These are phyloP conservation scores for Psilocybe cyanescens DNA, from an alignment of 768 basidiomycete species.

Conservation along the genomic window DNA sequence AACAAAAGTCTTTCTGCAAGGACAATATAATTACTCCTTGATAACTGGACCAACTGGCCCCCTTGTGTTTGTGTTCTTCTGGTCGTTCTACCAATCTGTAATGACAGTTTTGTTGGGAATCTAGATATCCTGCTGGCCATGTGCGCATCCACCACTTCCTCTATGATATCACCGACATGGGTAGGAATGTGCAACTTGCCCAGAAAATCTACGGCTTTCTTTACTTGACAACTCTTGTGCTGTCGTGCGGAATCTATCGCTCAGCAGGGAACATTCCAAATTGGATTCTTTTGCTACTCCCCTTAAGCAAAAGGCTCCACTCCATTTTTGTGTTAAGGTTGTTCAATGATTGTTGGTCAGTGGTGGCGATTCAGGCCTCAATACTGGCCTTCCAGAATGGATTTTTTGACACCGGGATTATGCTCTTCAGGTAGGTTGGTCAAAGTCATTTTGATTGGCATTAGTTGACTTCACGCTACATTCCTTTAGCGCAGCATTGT, in stretches of 20 bases:
- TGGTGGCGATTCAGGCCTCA: constrained; percentile 65
- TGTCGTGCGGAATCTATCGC: constrained; percentile 73
- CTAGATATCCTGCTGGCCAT: constrained; percentile 94
- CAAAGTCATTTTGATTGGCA: neutral
- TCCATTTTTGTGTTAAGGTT: constrained; percentile 90
- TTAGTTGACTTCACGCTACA: constrained; percentile 1
- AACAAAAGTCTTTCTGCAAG: constrained; percentile 73
- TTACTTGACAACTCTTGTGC: constrained; percentile 67
- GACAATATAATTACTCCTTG: constrained; percentile 80
- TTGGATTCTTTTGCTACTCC: constrained; percentile 72
- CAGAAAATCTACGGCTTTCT: constrained; percentile 81
- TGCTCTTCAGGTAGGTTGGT: constrained; percentile 71
- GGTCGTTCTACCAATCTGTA: neutral
- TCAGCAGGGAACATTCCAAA: constrained; percentile 67
- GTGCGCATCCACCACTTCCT: constrained; percentile 80
- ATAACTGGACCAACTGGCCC: constrained; percentile 93
- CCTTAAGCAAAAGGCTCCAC: constrained; percentile 91
- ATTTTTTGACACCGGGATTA: constrained; percentile 62
- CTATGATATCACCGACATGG: constrained; percentile 63
- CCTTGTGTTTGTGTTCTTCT: constrained; percentile 67
- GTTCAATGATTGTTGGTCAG: constrained; percentile 95
- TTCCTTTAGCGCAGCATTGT: constrained; percentile 68
- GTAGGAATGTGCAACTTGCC: constrained; percentile 60
- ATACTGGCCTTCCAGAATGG: constrained; percentile 66
- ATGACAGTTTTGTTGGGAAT: constrained; percentile 1